These are phyloP conservation scores for Volutella citrinella DNA, from an alignment of 2,329 filamentous ascomycete species.

Conservation along the genomic window DNA sequence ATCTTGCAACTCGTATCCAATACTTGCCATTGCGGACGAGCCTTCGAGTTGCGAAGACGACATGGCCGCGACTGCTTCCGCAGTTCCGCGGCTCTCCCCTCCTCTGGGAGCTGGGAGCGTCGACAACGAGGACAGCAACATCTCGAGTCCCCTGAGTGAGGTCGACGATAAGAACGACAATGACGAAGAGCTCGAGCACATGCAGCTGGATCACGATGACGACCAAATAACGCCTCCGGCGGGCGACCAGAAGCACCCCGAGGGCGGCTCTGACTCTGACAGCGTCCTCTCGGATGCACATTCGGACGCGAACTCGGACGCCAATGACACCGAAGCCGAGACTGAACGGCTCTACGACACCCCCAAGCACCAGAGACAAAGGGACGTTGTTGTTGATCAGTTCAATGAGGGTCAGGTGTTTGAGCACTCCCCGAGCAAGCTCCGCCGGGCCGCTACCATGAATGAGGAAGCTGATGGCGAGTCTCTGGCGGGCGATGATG, in stretches of 20 bases:
- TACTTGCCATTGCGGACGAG: slow-evolving; percentile 11
- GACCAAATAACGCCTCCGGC: slow-evolving; percentile 28
- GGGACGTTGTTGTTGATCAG: slow-evolving; percentile 57
- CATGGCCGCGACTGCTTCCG: slow-evolving; percentile 55
- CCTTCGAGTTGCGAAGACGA: slow-evolving; percentile 15
- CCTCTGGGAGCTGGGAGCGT: slow-evolving; percentile 30
- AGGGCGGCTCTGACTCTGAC: slow-evolving; percentile 43
- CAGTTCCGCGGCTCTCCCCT: slow-evolving; percentile 48
- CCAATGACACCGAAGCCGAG: slow-evolving; percentile 79
- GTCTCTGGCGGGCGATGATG: slow-evolving; percentile 39
- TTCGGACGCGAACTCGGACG: slow-evolving; percentile 37
- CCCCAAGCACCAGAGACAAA: slow-evolving; percentile 65
- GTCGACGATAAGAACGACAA: slow-evolving; percentile 77
- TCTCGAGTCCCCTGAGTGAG: slow-evolving; percentile 90
- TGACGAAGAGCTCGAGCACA: slow-evolving; percentile 64
- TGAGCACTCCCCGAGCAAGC: slow-evolving; percentile 74
- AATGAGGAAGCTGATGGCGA: slow-evolving; percentile 39
- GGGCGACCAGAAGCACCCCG: slow-evolving; percentile 21
- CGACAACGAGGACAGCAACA: slow-evolving; percentile 63
- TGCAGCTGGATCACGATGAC: slow-evolving; percentile 42
- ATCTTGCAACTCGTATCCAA: slow-evolving; percentile 2
- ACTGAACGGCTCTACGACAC: slow-evolving; percentile 90
- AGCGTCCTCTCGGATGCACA: slow-evolving; percentile 56
- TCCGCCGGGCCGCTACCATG: slow-evolving; percentile 50
- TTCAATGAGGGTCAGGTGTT: slow-evolving; percentile 53